Conservation (phyloP, 331 rosid species). For the Malus hybrid region DNA sequence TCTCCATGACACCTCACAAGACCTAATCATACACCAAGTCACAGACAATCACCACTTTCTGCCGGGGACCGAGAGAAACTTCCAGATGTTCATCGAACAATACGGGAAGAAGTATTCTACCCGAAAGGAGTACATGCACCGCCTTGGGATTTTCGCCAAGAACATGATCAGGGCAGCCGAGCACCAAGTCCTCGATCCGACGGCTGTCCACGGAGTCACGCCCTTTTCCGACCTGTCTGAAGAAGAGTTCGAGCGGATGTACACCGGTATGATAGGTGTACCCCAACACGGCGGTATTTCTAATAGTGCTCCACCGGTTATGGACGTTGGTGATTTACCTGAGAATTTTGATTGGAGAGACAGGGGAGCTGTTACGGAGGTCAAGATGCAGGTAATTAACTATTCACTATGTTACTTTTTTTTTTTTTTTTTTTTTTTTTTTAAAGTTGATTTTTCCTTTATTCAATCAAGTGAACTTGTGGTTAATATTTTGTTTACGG, state of each 20-base stretch:
- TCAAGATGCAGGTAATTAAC: slow-evolving; percentile 67
- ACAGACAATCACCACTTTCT: not conserved
- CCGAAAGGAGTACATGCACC: slow-evolving; percentile 61
- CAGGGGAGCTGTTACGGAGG: slow-evolving; percentile 77
- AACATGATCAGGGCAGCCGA: slow-evolving; percentile 60
- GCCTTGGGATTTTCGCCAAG: slow-evolving; percentile 55
- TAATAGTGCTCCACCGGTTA: not conserved
- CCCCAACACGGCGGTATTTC: not conserved
- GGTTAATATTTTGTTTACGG: no score
- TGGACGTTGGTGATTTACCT: slow-evolving; percentile 55
- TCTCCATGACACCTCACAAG: not conserved
- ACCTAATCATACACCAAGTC: slow-evolving; percentile 19
- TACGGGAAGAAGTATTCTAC: slow-evolving; percentile 53
- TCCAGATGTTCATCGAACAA: slow-evolving; percentile 54
- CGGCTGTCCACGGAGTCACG: slow-evolving; percentile 78
- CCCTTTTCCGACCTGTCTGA: slow-evolving; percentile 66
- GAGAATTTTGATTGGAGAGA: slow-evolving; percentile 87
- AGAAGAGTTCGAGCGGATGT: slow-evolving; percentile 57
- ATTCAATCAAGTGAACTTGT: no score
- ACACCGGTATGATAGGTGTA: slow-evolving; percentile 47
- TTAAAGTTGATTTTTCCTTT: no score
- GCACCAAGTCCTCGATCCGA: slow-evolving; percentile 76
- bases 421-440: not conserved
- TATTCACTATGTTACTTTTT: not conserved
- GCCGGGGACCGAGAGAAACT: slow-evolving; percentile 45